A percentile compares a stretch with the other conserved stretches of the same genome.
These are phyloP conservation scores for Verticillium albo-atrum DNA, from an alignment of 2,329 filamentous ascomycete genomes.

Conservation along the genomic window DNA sequence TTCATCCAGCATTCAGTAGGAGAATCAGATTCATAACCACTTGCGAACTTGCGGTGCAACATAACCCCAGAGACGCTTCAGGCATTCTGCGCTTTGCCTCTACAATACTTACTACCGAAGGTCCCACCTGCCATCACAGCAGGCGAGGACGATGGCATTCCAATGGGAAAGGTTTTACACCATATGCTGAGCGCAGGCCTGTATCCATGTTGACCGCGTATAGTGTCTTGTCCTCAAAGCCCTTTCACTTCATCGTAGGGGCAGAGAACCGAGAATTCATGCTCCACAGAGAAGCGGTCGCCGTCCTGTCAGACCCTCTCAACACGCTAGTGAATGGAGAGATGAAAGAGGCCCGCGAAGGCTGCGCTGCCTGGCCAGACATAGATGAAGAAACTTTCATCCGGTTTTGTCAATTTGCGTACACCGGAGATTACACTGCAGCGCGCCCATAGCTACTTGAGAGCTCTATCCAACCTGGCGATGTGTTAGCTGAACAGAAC, in stretches of 20 bases:
- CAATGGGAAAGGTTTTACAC: background rate
- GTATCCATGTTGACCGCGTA: background rate
- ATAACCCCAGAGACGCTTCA: too few species aligned
- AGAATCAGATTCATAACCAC: too few species aligned
- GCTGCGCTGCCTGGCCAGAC: conserved; percentile 18
- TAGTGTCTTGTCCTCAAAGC: conserved; percentile 13
- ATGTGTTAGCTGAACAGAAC: background rate
- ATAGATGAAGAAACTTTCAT: conserved; percentile 20
- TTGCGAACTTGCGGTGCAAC: too few species aligned
- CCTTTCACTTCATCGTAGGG: conserved; percentile 18
- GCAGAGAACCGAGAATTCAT: conserved; percentile 15
- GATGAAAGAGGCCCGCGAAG: conserved; percentile 18
- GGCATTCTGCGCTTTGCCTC: too few species aligned
- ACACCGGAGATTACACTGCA: conserved; percentile 15
- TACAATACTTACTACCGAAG: too few species aligned
- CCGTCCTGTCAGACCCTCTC: conserved; percentile 14
- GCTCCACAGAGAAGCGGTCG: conserved; percentile 17
- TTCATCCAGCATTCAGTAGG: background rate
- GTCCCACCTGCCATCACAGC: background rate
- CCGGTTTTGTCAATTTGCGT: conserved; percentile 19
- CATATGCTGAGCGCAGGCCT: background rate
- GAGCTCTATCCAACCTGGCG: background rate
- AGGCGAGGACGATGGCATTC: background rate
- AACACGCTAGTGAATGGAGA: conserved; percentile 17
- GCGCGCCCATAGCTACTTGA: background rate